Conservation (phyloP, 164 flowering plant genomes). For the Umbellularia californica region DNA sequence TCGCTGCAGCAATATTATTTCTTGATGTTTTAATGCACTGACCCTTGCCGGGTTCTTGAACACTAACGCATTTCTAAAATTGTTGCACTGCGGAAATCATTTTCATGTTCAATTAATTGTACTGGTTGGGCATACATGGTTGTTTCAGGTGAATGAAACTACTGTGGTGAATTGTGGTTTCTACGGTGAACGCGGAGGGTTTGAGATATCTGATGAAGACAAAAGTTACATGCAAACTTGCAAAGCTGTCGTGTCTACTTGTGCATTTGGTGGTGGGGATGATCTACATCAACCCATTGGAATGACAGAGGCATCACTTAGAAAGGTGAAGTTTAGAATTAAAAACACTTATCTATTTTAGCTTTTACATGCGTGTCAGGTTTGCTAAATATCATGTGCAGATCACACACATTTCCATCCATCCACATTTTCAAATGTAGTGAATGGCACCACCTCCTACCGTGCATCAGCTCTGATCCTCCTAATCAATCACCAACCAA, state of each 20-base stretch:
- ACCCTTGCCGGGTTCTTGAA: background rate
- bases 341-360: background rate
- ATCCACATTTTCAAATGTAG: no score
- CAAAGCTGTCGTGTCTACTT: conserved; percentile 83
- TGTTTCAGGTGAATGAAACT: conserved; percentile 65
- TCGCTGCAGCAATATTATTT: background rate
- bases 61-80: background rate
- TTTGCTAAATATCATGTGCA: background rate
- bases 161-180: conserved; percentile 83
- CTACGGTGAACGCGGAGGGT: conserved; percentile 83
- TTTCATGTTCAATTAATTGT: background rate
- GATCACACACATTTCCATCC: background rate
- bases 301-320: conserved; percentile 70
- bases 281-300: conserved; percentile 97
- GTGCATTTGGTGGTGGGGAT: conserved; percentile 99
- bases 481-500: background rate
- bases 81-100: background rate
- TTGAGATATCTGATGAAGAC: conserved; percentile 73
- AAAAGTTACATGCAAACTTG: conserved; percentile 62
- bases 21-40: background rate
- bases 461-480: background rate
- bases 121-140: conserved; percentile 17
- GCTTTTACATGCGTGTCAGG: background rate
- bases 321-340: conserved; percentile 41
- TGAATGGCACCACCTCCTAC: background rate